Percentiles rank a stretch among this genome's conserved stretches.
These are phyloP conservation scores for Ophiosphaerella herpotricha DNA, from an alignment of 2,329 filamentous ascomycete species.

Conservation along the genomic window DNA sequence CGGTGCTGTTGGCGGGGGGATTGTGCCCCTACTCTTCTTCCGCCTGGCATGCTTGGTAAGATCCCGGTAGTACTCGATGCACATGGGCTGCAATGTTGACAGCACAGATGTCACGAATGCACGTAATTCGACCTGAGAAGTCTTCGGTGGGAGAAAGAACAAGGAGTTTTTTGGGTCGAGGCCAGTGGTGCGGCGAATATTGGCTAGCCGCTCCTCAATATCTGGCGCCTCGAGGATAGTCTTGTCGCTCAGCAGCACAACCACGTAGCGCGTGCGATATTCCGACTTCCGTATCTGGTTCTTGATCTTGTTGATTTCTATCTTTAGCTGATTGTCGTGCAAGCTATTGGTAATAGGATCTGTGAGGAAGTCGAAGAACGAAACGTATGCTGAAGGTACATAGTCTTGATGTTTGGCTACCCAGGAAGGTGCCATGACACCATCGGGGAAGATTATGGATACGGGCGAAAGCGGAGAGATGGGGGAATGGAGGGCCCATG, in stretches of 20 bases:
- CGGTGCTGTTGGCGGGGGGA: conserved; percentile 80
- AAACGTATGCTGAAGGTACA: conserved; percentile 78
- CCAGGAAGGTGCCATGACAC: conserved; percentile 81
- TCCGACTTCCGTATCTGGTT: conserved; percentile 69
- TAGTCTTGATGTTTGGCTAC: conserved; percentile 85
- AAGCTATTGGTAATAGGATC: conserved; percentile 75
- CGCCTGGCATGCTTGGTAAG: conserved; percentile 89
- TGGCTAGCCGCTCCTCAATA: conserved; percentile 75
- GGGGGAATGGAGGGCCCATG: conserved; percentile 77
- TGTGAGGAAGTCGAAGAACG: conserved; percentile 77
- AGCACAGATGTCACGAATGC: conserved; percentile 76
- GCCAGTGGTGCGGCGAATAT: conserved; percentile 77
- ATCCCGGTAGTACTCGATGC: conserved; percentile 91
- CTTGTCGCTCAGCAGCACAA: conserved; percentile 77
- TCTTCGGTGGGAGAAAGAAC: conserved; percentile 79
- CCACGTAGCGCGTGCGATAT: conserved; percentile 77
- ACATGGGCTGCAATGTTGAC: conserved; percentile 70
- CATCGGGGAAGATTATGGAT: conserved; percentile 86
- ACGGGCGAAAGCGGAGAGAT: conserved; percentile 86
- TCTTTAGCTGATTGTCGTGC: conserved; percentile 86
- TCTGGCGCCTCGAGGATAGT: conserved; percentile 62
- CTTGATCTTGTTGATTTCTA: conserved; percentile 80
- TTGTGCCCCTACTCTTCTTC: conserved; percentile 79
- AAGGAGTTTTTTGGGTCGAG: conserved; percentile 79
- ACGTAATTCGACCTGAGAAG: conserved; percentile 71